Evolutionary conservation across 495 filamentous ascomycete genomes (phyloP), one percentile per base, ranked within the genome.

Genomic region (Neurospora sp.): DNA sequence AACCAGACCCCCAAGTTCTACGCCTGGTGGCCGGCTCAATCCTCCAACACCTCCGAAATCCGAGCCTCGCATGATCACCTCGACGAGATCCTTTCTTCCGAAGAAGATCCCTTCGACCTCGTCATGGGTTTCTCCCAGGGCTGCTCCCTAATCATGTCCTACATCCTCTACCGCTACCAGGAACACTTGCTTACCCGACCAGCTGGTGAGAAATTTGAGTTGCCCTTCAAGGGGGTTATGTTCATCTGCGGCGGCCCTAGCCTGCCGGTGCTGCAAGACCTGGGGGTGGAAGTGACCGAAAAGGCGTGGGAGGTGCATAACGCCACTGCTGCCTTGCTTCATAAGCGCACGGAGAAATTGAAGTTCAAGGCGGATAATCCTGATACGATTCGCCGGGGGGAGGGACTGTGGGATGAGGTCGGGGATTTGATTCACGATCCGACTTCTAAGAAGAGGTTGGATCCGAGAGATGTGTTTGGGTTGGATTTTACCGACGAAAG

Each of bases 101-200:
- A 59, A 59, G 77, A 88, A 42, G 89, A 88, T 0, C 89, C 89
- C 3, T 92, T 88, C 80, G 90, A 92, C 75, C 84, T 84, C 21
- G 84, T 91, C 10, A 79, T 91, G 74, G 83, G 83, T 74, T 91
- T 89, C 77, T 89, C 87, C 8, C 88, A 92, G 69, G 89, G 89
- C 19, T 88, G 86, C 71, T 77, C 84, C 5, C 76, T 91, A 0
- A 83, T 87, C 36, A 82, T 84, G 5, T 85, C 80, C 73, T 82
- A 83, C 75, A 78, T 87, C 15, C 70, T 85, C 19, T 83, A 82
- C 72, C 81, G 82, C n/a, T 76, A 78, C 70, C 76, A 76, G 73
- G 80, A 83, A 71, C 73, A 6, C 77, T 79, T 15, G 54, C 77
- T 9, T 59, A 77, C 17, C 73, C 77, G 10, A 28, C 21, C 48